Conservation (phyloP, 345 rosid genomes). For the Corymbia maculata region DNA sequence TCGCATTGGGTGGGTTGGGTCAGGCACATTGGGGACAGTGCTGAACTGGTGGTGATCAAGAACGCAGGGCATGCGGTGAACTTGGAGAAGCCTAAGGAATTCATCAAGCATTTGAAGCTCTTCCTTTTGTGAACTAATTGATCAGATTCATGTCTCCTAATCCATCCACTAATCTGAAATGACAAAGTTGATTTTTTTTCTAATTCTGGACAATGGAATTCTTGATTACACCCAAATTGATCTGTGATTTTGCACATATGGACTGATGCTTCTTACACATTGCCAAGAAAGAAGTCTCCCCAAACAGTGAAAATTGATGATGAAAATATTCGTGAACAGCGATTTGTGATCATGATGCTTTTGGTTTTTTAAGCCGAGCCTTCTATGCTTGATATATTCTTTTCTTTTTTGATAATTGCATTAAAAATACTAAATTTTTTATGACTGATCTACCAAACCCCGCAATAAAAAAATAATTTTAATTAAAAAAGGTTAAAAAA, state of each 20-base stretch:
- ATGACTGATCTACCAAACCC: neutral
- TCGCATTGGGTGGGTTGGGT: neutral
- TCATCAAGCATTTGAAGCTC: conserved; percentile 21
- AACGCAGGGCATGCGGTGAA: conserved; percentile 50
- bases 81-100: conserved; percentile 32
- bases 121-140: conserved; percentile 3
- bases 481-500: neutral
- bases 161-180: neutral
- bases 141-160: neutral
- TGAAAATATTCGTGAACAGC: fast-evolving
- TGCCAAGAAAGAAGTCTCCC: neutral
- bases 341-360: neutral
- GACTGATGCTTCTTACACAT: neutral
- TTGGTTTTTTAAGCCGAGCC: neutral
- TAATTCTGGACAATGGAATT: neutral
- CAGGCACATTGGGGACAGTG: conserved; percentile 52
- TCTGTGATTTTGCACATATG: neutral
- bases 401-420: neutral
- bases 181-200: neutral
- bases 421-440: neutral
- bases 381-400: neutral
- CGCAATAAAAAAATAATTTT: too few species aligned
- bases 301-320: neutral
- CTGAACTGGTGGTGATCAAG: conserved; percentile 52
- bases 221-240: neutral